Percentiles rank a stretch among this genome's conserved stretches.
Evolutionary conservation across 192 early-diverging fungal genomes (phyloP).

Genomic region (Endogone sp.): DNA sequence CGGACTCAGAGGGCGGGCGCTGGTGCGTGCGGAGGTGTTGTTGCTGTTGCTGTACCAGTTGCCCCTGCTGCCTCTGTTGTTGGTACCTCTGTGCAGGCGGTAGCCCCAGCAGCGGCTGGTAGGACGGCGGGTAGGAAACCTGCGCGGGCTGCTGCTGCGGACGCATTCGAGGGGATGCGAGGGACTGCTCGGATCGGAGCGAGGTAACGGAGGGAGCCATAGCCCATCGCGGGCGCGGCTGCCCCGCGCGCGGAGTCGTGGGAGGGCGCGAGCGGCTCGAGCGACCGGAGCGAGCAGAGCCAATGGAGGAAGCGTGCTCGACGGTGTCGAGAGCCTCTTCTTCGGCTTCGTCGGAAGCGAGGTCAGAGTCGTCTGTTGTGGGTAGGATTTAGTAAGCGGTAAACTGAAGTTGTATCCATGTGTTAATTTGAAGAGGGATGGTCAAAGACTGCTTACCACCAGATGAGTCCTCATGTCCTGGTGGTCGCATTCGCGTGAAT

Average conservation of each 20-base stretch:
- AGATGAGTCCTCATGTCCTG: slow-evolving; percentile 12
- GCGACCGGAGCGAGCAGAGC: neutral
- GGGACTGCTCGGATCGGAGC: neutral
- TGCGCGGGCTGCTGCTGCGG: too few species aligned
- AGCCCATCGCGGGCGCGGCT: neutral
- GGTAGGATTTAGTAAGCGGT: too few species aligned
- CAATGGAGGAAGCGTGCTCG: neutral
- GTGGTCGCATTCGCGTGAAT: slow-evolving; percentile 19
- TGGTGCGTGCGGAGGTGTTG: too few species aligned
- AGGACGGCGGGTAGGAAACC: too few species aligned
- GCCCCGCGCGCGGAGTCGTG: neutral
- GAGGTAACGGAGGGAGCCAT: slow-evolving; percentile 1
- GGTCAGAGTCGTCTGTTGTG: neutral
- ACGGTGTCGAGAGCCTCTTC: slow-evolving; percentile 26
- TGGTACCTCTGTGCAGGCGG: too few species aligned
- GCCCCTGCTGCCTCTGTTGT: too few species aligned
- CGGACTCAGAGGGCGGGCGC: too few species aligned
- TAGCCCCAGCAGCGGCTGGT: too few species aligned
- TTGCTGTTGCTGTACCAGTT: too few species aligned
- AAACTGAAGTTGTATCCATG: too few species aligned
- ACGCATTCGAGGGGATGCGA: neutral
- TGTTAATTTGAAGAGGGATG: neutral
- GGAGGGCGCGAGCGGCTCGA: neutral
- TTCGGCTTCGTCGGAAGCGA: slow-evolving; percentile 20
- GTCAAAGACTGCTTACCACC: neutral